Conservation (phyloP, 139 green algal genomes). For the Volvox reticuliferus region DNA sequence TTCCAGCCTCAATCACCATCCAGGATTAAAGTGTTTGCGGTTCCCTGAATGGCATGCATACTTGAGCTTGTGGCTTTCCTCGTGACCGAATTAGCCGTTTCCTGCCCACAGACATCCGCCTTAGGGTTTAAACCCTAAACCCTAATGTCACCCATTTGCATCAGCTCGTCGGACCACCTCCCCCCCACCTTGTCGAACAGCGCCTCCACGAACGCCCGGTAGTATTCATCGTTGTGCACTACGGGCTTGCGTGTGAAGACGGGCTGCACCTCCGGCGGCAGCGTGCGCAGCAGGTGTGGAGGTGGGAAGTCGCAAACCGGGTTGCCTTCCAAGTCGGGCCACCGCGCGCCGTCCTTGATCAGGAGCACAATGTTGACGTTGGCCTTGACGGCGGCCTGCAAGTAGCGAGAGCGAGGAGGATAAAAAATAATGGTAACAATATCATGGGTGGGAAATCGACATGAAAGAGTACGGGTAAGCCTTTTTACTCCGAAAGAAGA, state of each 20-base stretch:
- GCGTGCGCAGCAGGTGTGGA: conserved; percentile 43
- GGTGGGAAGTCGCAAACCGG: conserved; percentile 43
- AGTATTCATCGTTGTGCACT: conserved; percentile 54
- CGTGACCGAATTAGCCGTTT: too few species aligned
- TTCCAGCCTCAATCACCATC: too few species aligned
- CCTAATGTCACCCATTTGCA: too few species aligned
- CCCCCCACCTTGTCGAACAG: conserved; percentile 41
- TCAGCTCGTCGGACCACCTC: too few species aligned
- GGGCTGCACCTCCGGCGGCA: conserved; percentile 41
- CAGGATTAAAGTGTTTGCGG: too few species aligned
- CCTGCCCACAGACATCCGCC: too few species aligned
- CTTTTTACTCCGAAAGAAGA: too few species aligned
- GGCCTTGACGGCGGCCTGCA: conserved; percentile 32
- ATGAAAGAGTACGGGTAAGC: not conserved
- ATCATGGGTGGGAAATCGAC: not conserved
- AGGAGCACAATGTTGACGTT: conserved; percentile 46
- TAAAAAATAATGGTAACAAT: too few species aligned
- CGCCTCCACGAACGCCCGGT: conserved; percentile 45
- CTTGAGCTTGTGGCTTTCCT: too few species aligned
- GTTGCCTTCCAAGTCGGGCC: conserved; percentile 43
- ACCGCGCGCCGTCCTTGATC: conserved; percentile 49
- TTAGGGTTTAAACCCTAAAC: too few species aligned
- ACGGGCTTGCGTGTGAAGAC: conserved; percentile 45
- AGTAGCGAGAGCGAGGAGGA: not conserved
- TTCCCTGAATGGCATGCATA: too few species aligned